Base-by-base conservation (phyloP, 345 rosid genomes). In the Boechera stricta region DNA sequence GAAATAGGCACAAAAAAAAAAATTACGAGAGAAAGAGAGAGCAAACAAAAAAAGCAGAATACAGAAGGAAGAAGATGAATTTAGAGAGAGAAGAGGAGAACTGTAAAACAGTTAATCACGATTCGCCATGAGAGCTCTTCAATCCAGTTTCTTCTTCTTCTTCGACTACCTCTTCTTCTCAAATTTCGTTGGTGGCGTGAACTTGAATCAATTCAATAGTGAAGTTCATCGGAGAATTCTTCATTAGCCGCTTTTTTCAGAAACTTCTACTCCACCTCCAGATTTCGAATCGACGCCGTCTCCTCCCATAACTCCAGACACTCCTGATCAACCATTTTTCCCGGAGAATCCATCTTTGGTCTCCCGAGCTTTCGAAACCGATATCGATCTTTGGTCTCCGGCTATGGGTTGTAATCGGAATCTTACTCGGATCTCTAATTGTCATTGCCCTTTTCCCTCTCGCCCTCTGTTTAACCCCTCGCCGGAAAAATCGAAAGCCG, bases 161-260 rank as follows among this genome's bases (percentile, higher is more conserved):
- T 26, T 67, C 69, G 9, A 18, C 21, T 18, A 18, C 21, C 21
- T 51, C 44, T 41, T 15, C n/a, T 67, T 55, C 68, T 31, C 32
- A 39, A 39, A 64, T 39, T 39, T 53, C 69, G 66, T 57, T 55
- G 13, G 33, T 41, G 78, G 35, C 61, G 48, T 41, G 6, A 48
- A 51, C 44, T n/a, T 51, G 7, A 67, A 48, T 41, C 77, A 35
- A 54, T 42, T 63, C 41, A 45, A 10, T 15, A 64, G 7, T 64
- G 60, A 64, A 66, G 28, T 56, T 76, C 83, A 73, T 59, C 82
- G 98, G 18, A 84, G 98, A 79, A 79, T 94, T 75, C 89, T 94
- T 33, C 98, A 94, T 72, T 96, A 94, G 80, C 98, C 98, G 44
- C 71, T 94, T 67, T 91, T 85, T 42, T 96, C 98, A 12, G 96